phyloP scores from a whole-genome alignment of 2,329 filamentous ascomycete genomes.

The Talaromyces marneffei region DNA sequence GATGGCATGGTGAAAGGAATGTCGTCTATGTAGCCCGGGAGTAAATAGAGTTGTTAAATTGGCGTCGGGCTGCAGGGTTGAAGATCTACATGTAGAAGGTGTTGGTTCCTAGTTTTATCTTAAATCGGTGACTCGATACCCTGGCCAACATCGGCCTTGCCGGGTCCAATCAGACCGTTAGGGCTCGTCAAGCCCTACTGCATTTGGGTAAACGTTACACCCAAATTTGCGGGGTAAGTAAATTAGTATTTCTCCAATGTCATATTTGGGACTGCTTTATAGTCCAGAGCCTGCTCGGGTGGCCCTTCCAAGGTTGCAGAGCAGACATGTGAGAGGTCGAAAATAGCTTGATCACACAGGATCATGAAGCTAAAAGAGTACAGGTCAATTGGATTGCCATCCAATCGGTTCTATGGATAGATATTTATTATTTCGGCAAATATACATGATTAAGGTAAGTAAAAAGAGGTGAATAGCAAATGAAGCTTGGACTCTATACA shows the following conservation, averaged over 20 bases:
- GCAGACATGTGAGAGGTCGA: not conserved
- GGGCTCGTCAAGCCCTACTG: not conserved
- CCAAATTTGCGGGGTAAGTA: slow-evolving; percentile 1
- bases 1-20: not conserved
- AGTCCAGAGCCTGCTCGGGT: no score
- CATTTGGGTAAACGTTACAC: not conserved
- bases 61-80: not conserved
- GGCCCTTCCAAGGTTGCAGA: no score
- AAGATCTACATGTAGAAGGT: not conserved
- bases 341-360: not conserved
- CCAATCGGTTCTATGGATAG: no score
- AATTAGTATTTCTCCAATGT: not conserved
- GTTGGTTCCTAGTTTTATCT: not conserved
- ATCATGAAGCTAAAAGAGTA: not conserved
- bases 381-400: no score
- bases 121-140: not conserved
- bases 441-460: no score
- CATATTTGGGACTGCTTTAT: not conserved
- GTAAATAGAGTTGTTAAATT: not conserved
- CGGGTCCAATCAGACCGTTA: not conserved
- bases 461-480: no score
- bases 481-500: no score
- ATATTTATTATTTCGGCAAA: no score
- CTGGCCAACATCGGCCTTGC: not conserved
- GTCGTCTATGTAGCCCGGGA: not conserved